Evolutionary conservation across 768 basidiomycete species (phyloP).

Genomic region (Naganishia kalamii): DNA sequence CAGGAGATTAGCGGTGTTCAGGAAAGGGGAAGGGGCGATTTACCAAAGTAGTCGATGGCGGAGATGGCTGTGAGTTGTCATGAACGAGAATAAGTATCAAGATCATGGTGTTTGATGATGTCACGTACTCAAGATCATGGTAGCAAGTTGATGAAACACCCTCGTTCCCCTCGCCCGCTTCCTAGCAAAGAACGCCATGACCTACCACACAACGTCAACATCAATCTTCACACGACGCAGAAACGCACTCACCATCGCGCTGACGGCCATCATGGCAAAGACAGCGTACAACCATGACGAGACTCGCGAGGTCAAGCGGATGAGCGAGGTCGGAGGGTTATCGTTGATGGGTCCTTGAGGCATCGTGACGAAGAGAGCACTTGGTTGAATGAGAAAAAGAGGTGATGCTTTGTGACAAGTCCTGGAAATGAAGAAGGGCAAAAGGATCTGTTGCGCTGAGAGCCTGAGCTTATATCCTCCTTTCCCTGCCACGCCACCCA

Average conservation of each 20-base stretch:
- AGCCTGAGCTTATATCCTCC: too few relatives aligned
- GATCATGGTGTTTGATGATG: conserved; percentile 30
- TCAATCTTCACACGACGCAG: neutral
- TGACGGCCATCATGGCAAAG: conserved; percentile 7
- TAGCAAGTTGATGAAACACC: conserved; percentile 54
- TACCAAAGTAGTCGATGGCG: conserved; percentile 6
- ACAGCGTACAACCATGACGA: conserved; percentile 9
- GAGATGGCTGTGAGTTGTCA: neutral
- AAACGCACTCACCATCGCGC: neutral
- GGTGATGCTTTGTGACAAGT: neutral
- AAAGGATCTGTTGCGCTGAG: too few relatives aligned
- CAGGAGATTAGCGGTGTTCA: conserved; percentile 20
- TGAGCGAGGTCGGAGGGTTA: neutral
- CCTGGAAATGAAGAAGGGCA: too few relatives aligned
- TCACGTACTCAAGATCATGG: conserved; percentile 51
- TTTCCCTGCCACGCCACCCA: too few relatives aligned
- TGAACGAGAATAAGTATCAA: neutral
- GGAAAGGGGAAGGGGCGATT: neutral
- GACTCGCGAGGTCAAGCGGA: neutral
- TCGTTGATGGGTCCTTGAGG: neutral
- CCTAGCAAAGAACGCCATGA: neutral
- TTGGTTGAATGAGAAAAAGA: neutral
- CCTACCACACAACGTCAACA: neutral
- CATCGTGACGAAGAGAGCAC: neutral
- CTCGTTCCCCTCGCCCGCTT: conserved; percentile 48